Conservation (phyloP, 2,329 filamentous ascomycete genomes). For the Beauveria sp. region DNA sequence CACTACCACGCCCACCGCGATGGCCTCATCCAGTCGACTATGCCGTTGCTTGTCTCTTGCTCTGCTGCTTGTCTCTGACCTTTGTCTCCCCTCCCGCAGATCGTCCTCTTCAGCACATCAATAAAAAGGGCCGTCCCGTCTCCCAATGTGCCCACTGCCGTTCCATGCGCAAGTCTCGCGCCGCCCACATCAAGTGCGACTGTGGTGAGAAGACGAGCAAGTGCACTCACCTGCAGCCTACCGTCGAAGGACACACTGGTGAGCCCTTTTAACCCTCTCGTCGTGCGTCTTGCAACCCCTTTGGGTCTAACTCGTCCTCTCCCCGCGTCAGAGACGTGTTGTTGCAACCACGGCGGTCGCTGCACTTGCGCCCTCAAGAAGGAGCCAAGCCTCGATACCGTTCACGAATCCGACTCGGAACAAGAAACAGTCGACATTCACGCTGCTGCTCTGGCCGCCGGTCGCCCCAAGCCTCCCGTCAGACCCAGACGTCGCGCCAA, state of each 20-base stretch:
- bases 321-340: constrained; percentile 51
- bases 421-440: constrained; percentile 28
- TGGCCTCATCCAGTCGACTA: not conserved
- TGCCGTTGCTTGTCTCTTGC: not conserved
- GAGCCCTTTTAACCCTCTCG: constrained; percentile 24
- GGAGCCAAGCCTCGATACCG: constrained; percentile 51
- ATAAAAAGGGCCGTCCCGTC: constrained; percentile 94
- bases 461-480: constrained; percentile 33
- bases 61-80: not conserved
- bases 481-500: constrained; percentile 49
- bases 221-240: constrained; percentile 52
- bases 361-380: constrained; percentile 61
- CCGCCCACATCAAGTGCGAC: constrained; percentile 92
- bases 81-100: constrained; percentile 44
- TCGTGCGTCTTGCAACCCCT: not conserved
- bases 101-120: constrained; percentile 86
- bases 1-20: not conserved
- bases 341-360: constrained; percentile 61
- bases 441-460: constrained; percentile 20
- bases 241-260: constrained; percentile 53
- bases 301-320: constrained; percentile 11
- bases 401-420: constrained; percentile 57
- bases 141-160: constrained; percentile 98
- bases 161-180: constrained; percentile 88
- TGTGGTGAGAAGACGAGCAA: constrained; percentile 87